phyloP scores from a whole-genome alignment of 2,329 filamentous ascomycete species.

The Nemania sp. region DNA sequence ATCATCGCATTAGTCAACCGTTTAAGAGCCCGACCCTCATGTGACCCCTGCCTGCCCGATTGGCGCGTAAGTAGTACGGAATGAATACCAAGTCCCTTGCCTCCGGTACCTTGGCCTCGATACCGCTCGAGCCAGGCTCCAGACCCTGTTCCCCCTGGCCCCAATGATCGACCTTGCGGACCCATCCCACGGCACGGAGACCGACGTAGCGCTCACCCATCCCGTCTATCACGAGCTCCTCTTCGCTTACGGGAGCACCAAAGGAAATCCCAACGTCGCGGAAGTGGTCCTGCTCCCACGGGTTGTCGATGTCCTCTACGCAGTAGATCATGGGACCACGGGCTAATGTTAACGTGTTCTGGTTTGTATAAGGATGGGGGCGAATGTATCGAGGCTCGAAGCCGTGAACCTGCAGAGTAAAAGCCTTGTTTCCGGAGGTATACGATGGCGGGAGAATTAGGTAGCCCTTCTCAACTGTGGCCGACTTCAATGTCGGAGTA shows the following conservation, averaged over 20 bases:
- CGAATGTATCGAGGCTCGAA: conserved; percentile 53
- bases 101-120: conserved; percentile 28
- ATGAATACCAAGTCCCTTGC: conserved; percentile 50
- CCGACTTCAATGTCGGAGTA: conserved; percentile 39
- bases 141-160: conserved; percentile 24
- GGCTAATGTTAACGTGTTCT: conserved; percentile 56
- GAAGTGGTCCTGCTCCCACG: conserved; percentile 60
- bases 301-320: conserved; percentile 61
- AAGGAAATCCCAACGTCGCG: conserved; percentile 44
- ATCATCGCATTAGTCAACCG: conserved; percentile 17
- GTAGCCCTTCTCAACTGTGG: conserved; percentile 52
- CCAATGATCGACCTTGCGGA: conserved; percentile 32
- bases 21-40: conserved; percentile 52
- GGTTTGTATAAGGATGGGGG: conserved; percentile 60
- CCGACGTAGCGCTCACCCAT: conserved; percentile 36
- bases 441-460: conserved; percentile 49
- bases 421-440: conserved; percentile 43
- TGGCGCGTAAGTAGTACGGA: conserved; percentile 59
- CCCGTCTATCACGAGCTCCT: conserved; percentile 29
- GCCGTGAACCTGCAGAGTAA: conserved; percentile 49
- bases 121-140: conserved; percentile 29
- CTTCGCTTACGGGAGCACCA: conserved; percentile 28
- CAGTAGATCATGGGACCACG: conserved; percentile 64
- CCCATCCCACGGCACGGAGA: conserved; percentile 34
- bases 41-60: conserved; percentile 56